Base-by-base conservation (phyloP, 352 stramenopile species). In the Phytophthora ohioensis region DNA sequence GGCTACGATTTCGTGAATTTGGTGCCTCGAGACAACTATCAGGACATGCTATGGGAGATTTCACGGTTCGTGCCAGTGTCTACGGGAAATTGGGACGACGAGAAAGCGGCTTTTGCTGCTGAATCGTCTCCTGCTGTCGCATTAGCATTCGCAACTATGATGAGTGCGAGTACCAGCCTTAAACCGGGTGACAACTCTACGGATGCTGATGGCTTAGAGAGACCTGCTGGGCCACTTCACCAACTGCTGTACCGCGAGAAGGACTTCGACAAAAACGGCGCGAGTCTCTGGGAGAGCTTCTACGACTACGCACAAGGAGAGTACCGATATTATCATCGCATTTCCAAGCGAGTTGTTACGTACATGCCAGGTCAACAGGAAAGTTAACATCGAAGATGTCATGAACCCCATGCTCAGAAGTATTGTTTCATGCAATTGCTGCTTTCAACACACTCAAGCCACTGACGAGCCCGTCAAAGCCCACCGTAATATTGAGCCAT, bases 1-100 rank as follows among this genome's bases (percentile, higher is more conserved):
- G 81, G 84, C 5, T 95, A 91, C 64, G 81, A 95, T 59, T 93
- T 95, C 41, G 76, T 85, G 38, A 67, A 51, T 5, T 68, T 85
- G 49, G 75, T 67, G 17, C 85, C 84, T 11, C 82, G 73, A 15
- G 81, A 86, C 12, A 80, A 76, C 38, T 95, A 95, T 61, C 79
- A 92, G 27, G 72, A 83, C 5, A 87, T 92, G 72, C 63, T 93
- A 3, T 82, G 75, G 78, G 64, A 83, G 39, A 92, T 95, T 30
- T 82, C 84, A 5, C 73, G 76, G 30, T 91, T 85, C 32, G 71
- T 79, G 8, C 75, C 85, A 0, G 81, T 93, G 3, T 75, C 71
- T 0, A 88, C 78, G 8, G 80, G 67, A 3, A 67, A 79, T 31
- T 80, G 60, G 70, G 61, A 73, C 45, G 62, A 71, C 15, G 34